Evolutionary conservation across 768 basidiomycete genomes (phyloP), one percentile per base, ranked within the genome.

Genomic region (Dendrothele bispora): DNA sequence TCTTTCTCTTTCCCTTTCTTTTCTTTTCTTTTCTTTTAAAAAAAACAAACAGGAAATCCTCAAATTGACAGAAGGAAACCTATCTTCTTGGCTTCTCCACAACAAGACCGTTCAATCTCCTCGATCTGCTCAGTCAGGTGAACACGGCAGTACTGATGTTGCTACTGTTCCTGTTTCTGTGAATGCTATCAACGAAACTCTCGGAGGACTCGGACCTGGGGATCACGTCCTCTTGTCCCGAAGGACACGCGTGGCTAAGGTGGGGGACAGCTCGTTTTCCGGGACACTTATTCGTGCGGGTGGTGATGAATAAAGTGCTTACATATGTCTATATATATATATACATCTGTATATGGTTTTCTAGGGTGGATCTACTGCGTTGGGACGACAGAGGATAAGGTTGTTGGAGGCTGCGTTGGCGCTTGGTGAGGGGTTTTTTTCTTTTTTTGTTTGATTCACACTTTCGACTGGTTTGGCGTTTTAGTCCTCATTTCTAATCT

Each of bases 311-410:
- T n/a, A n/a, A n/a, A n/a, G n/a, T n/a, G 20, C n/a, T 49, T 15
- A 15, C 27, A 50, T 52, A 30, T 24, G 51, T 61, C 65, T 54
- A 67, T 52, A 48, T 38, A 34, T 39, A 46, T 50, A 37, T 46
- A 51, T 46, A 46, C 48, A 35, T 56, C 48, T 52, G 30, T n/a
- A 10, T n/a, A 32, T 32, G 30, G 30, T 10, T 46, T 51, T 49
- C 37, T 64, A 95, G 91, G 92, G 93, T 55, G 91, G 90, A 44
- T 91, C 88, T 57, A 95, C 93, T 2, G 71, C 80, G 6, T 72
- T 98, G 40, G 94, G 94, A 36, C 77, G 80, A 51, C 58, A 83
- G 48, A 79, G 89, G 51, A 72, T 86, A 28, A 77, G 75, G 43
- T 69, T 95, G 43, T 77, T 80, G 21, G 84, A 89, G 50, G 63